Evolutionary conservation across 2,329 filamentous ascomycete species (phyloP), one percentile per base, ranked within the genome.

Genomic region (Aureobasidium sp.): DNA sequence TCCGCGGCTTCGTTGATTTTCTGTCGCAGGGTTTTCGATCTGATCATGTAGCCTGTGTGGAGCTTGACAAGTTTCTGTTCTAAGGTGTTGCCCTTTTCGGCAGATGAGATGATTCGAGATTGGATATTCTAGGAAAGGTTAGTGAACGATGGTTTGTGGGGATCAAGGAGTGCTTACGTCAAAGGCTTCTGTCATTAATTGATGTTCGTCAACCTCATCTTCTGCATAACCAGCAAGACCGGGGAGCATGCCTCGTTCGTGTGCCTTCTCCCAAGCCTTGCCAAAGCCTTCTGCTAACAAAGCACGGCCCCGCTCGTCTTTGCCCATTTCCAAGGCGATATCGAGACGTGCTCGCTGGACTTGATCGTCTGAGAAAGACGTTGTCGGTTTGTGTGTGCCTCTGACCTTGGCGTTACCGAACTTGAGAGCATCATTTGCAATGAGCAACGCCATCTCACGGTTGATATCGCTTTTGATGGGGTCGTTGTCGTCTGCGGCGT

Each of bases 51-150:
- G 15, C 94, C 94, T 25, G 92, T 92, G 2, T 95, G 84, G 68
- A 94, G 87, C 58, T 95, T 79, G 0, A 81, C 80, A n/a, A 99
- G 82, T 74, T 94, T 96, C 82, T 96, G 96, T 75, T 97, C 92
- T 1, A 95, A 78, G 74, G 93, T 95, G 70, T 90, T 90, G 58
- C 89, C 89, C 61, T 86, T 82, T 67, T 93, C 86, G 2, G 92
- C 94, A 0, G 85, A 84, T 2, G 81, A 77, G 66, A 89, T 81
- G 64, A 96, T 88, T 8, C 82, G 79, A 49, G 89, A 83, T 73
- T 94, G 88, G 1, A 91, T 82, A 47, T 80, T 81, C 85, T 88
- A 60, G 9, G 23, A 38, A 58, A 23, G 3, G 49, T 64, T 23
- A 58, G 47, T 29, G 3, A n/a, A 17, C 17, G 8, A 13, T 21